A percentile compares a stretch with the other conserved stretches of the same genome.
Conservation (phyloP, 495 filamentous ascomycete genomes). For the Corynascus novoguineensis region DNA sequence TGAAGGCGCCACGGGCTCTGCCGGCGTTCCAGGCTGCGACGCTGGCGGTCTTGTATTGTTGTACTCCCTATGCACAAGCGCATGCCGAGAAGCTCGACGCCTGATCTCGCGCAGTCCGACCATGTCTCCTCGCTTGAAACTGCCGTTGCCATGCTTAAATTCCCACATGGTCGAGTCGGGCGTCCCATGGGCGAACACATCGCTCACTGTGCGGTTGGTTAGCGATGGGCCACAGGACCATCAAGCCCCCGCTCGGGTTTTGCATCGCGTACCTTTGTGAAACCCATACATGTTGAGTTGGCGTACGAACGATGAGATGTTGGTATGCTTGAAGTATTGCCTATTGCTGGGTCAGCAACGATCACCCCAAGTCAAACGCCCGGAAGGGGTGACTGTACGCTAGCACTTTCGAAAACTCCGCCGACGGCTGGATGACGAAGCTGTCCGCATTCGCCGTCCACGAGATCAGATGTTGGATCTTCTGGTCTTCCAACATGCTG, state of each 20-base stretch:
- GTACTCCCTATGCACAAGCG: slow-evolving; percentile 90
- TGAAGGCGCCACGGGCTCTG: slow-evolving; percentile 61
- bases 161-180: slow-evolving; percentile 96
- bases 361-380: not conserved
- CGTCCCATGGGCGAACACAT: slow-evolving; percentile 96
- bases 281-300: slow-evolving; percentile 99
- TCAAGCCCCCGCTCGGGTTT: not conserved
- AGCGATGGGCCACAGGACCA: slow-evolving; percentile 6
- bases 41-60: slow-evolving; percentile 72
- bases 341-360: slow-evolving; percentile 34
- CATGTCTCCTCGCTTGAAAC: slow-evolving; percentile 91
- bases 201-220: slow-evolving; percentile 63
- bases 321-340: slow-evolving; percentile 99
- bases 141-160: slow-evolving; percentile 97
- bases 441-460: slow-evolving; percentile 93
- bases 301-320: slow-evolving; percentile 96
- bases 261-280: slow-evolving; percentile 75
- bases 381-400: slow-evolving; percentile 56
- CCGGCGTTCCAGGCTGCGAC: slow-evolving; percentile 77
- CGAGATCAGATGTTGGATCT: slow-evolving; percentile 90
- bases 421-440: slow-evolving; percentile 96
- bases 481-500: slow-evolving; percentile 93
- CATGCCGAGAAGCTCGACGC: slow-evolving; percentile 90
- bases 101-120: slow-evolving; percentile 93
- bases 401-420: slow-evolving; percentile 97